Evolutionary conservation across 768 basidiomycete genomes (phyloP).

Genomic region (Leucocoprinus birnbaumii): DNA sequence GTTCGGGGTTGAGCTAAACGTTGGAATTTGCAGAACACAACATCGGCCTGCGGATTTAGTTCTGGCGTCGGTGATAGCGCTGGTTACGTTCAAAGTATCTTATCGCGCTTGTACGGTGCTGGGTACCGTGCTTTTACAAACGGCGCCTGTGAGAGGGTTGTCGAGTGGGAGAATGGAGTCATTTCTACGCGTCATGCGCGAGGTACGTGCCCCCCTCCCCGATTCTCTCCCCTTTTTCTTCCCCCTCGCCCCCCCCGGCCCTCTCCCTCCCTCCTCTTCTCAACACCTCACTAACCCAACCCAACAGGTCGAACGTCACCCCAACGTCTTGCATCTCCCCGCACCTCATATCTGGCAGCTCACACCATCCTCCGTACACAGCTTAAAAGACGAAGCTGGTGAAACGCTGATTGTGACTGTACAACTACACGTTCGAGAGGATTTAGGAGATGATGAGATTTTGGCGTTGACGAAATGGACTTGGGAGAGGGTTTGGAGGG

Average conservation of each 20-base stretch:
- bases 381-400: background rate
- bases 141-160: conserved; percentile 67
- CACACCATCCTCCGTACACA: conserved; percentile 31
- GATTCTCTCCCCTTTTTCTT: too few species aligned
- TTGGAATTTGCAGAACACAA: conserved; percentile 32
- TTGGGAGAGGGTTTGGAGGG: conserved; percentile 60
- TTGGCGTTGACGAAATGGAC: conserved; percentile 74
- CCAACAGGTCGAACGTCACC: conserved; percentile 75
- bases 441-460: conserved; percentile 69
- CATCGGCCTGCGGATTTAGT: conserved; percentile 80
- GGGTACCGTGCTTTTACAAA: conserved; percentile 86
- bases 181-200: conserved; percentile 78
- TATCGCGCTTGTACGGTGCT: conserved; percentile 83
- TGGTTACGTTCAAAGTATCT: conserved; percentile 78
- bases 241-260: background rate
- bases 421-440: conserved; percentile 69
- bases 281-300: too few species aligned
- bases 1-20: background rate
- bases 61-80: conserved; percentile 74
- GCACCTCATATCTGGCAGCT: conserved; percentile 91
- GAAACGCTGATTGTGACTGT: conserved; percentile 69
- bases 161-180: conserved; percentile 72
- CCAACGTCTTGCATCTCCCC: conserved; percentile 77
- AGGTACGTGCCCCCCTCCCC: conserved; percentile 49
- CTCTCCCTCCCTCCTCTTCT: background rate